Percentiles rank a stretch among this genome's conserved stretches.
Conservation (phyloP, 2,329 filamentous ascomycete species). For the Lithohypha guttulata region DNA sequence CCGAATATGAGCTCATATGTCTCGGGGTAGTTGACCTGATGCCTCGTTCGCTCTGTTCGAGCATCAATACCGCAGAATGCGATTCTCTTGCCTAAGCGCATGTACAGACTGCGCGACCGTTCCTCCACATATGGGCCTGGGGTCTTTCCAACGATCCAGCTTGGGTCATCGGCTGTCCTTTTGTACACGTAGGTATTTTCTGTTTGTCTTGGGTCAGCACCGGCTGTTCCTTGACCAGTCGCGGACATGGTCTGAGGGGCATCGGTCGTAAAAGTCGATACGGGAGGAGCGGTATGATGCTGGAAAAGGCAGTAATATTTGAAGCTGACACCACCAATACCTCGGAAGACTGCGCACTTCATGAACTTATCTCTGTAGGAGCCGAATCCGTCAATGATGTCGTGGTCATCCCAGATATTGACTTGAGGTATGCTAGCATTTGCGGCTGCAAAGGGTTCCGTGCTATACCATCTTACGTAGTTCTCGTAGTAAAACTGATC, state of each 20-base stretch:
- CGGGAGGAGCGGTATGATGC: constrained; percentile 71
- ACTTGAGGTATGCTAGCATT: constrained; percentile 54
- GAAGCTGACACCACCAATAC: constrained; percentile 48
- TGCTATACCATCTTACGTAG: constrained; percentile 58
- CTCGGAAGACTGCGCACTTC: constrained; percentile 53
- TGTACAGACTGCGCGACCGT: constrained; percentile 50
- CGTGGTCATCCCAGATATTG: constrained; percentile 56
- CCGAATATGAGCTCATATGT: constrained; percentile 52
- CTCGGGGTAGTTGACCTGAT: constrained; percentile 78
- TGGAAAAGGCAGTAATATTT: constrained; percentile 58
- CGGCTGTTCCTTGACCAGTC: constrained; percentile 39
- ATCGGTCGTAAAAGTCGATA: constrained; percentile 76
- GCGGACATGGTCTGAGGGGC: constrained; percentile 43
- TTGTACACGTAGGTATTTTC: constrained; percentile 62
- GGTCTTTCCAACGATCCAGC: constrained; percentile 67
- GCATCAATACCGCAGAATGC: constrained; percentile 51
- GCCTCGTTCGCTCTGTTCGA: constrained; percentile 67
- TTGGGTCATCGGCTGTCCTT: constrained; percentile 49
- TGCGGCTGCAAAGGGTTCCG: constrained; percentile 48
- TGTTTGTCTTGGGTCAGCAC: constrained; percentile 58
- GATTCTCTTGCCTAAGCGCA: constrained; percentile 54
- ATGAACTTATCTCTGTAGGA: constrained; percentile 59
- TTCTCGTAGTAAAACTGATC: constrained; percentile 54
- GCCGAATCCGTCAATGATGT: constrained; percentile 58
- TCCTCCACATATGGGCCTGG: constrained; percentile 60